Evolutionary conservation across 345 rosid genomes (phyloP).

Genomic region (Gossypium herbaceum): DNA sequence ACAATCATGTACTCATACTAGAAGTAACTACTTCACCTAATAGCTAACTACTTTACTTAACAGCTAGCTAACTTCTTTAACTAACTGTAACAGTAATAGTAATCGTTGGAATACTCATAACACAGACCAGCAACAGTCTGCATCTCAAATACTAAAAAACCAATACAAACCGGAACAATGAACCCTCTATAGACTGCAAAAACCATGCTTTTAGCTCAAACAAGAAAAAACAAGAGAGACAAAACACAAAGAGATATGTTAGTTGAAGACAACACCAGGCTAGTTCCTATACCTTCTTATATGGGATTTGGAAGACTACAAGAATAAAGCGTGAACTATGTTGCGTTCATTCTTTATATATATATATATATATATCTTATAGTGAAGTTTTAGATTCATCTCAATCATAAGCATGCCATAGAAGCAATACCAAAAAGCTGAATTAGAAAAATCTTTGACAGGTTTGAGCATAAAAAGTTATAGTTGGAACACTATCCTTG

Average conservation of each 20-base stretch:
- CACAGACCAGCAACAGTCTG: conserved; percentile 24
- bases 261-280: conserved; percentile 19
- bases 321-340: conserved; percentile 26
- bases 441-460: conserved; percentile 58
- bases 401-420: conserved; percentile 42
- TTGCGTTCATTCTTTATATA: neutral
- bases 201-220: conserved; percentile 33
- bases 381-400: conserved; percentile 43
- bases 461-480: conserved; percentile 71
- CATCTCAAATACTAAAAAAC: conserved; percentile 33
- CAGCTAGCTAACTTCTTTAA: too few relatives aligned
- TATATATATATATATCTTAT: conserved; percentile 15
- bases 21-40: too few relatives aligned
- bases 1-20: too few relatives aligned
- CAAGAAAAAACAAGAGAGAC: neutral
- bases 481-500: conserved; percentile 53
- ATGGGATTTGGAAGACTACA: conserved; percentile 34
- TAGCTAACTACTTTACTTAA: too few relatives aligned
- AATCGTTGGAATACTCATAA: too few relatives aligned
- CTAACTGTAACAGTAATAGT: too few relatives aligned
- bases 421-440: conserved; percentile 54
- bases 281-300: conserved; percentile 25
- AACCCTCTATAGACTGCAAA: conserved; percentile 26
- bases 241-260: conserved; percentile 2
- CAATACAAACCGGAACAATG: conserved; percentile 30